Evolutionary conservation across 2,329 filamentous ascomycete species (phyloP), one percentile per base, ranked within the genome.

Genomic region (Alternaria triticimaculans): DNA sequence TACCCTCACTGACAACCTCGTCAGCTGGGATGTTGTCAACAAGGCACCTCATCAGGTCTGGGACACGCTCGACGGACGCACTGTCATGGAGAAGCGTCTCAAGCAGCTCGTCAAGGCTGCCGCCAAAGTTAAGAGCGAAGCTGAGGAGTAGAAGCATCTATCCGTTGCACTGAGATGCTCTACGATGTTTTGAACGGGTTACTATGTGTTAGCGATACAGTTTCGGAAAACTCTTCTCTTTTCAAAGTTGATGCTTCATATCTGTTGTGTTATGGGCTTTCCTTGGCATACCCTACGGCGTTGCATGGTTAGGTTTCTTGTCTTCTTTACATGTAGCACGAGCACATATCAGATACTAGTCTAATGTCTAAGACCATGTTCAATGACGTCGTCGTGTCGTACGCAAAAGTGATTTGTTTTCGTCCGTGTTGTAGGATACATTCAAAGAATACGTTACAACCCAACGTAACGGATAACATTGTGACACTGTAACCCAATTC

Each of bases 11-110:
- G 86, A 90, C 56, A 93, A 94, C 51, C 82, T 98, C 55, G 80
- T 92, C 61, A 84, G 87, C 43, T 99, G 95, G 94, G 93, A 97
- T 78, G 87, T 97, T 56, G 93, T 97, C 11, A 88, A 92, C 61
- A 87, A 90, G 66, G 94, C 94, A 4, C 92, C 94, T 6, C 93
- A 97, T 78, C 87, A 94, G 77, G 90, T 98, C 0, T 99, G 96
- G 96, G 83, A 83, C 71, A 93, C 90, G 4, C 78, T 85, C 2
- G 87, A 94, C 51, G 95, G 95, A 1, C 85, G 92, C 58, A 81
- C 88, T 55, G 81, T 89, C 50, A 90, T 98, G 80, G 94, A 97
- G 83, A 92, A 91, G 84, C 88, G 93, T 71, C 81, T 98, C 72
- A 86, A 83, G 66, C 84, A 94, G 76, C 77, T 97, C 66, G 87